Evolutionary conservation across 1,284 basidiomycete species (phyloP).

Genomic region (Trametes versicolor): DNA sequence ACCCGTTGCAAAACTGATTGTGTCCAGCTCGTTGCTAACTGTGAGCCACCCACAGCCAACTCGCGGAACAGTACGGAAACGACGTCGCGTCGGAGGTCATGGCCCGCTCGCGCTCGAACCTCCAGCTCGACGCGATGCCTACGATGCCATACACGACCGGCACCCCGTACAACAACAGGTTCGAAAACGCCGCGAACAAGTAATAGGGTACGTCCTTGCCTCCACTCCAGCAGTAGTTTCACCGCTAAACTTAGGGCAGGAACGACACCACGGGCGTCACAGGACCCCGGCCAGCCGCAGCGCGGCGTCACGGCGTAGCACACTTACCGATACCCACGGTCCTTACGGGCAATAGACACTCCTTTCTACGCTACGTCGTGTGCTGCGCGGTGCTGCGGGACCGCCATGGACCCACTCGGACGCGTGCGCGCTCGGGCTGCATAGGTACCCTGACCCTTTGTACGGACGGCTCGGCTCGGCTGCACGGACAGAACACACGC

Average conservation of each 20-base stretch:
- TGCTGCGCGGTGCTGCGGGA: conserved; percentile 5
- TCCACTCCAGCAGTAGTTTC: neutral
- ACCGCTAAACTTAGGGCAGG: neutral
- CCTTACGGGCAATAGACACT: conserved; percentile 32
- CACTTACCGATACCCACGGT: conserved; percentile 29
- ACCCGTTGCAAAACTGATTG: neutral
- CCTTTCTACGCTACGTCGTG: conserved; percentile 19
- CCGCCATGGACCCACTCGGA: conserved; percentile 1
- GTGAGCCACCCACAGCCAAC: conserved; percentile 44
- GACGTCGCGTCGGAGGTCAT: conserved; percentile 54
- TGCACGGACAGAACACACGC: neutral
- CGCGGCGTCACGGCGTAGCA: conserved; percentile 24
- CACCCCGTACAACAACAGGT: conserved; percentile 37
- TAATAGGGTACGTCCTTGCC: conserved; percentile 1
- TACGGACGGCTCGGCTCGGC: no score
- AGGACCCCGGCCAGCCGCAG: neutral
- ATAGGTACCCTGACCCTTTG: no score
- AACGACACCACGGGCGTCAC: neutral
- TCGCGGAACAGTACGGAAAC: conserved; percentile 56
- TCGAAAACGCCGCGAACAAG: conserved; percentile 35
- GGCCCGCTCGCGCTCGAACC: conserved; percentile 50
- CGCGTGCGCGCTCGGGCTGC: neutral
- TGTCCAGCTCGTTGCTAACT: conserved; percentile 5
- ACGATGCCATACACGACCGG: conserved; percentile 43
- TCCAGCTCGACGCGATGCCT: conserved; percentile 47